Conservation (phyloP, 2,329 filamentous ascomycete genomes). For the Orbilia blumenaviensis region DNA sequence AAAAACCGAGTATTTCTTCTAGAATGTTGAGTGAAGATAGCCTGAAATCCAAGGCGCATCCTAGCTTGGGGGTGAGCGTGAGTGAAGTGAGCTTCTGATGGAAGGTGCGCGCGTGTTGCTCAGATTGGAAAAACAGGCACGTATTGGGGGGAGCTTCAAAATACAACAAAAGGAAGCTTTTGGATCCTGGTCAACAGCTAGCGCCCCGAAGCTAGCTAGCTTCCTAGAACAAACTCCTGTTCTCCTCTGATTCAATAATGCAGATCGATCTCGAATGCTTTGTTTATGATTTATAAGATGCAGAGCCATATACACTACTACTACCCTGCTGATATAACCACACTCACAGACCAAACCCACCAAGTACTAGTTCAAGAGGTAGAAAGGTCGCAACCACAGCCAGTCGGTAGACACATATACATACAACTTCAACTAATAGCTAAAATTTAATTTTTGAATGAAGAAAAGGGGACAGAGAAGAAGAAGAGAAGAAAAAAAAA, state of each 20-base stretch:
- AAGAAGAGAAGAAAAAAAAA: background rate
- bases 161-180: background rate
- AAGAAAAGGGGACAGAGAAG: background rate
- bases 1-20: background rate
- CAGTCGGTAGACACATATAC: constrained; percentile 1
- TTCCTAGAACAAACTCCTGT: background rate
- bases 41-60: background rate
- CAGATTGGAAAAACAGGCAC: constrained; percentile 5
- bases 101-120: background rate
- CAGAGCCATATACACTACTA: background rate
- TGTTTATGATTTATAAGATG: background rate
- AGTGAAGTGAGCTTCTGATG: background rate
- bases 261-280: too few species aligned
- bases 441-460: background rate
- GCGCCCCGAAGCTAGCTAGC: background rate
- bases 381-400: background rate
- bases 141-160: constrained; percentile 16
- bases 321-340: background rate
- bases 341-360: background rate
- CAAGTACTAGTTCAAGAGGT: background rate
- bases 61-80: too few species aligned
- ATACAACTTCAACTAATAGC: constrained; percentile 11
- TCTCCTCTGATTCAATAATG: background rate
- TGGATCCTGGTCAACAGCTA: background rate
- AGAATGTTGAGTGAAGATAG: too few species aligned